A percentile compares a stretch with the other conserved stretches of the same genome.
These are phyloP conservation scores for Zelopaecilomyces penicillatus DNA, from an alignment of 2,329 filamentous ascomycete species.

Conservation along the genomic window DNA sequence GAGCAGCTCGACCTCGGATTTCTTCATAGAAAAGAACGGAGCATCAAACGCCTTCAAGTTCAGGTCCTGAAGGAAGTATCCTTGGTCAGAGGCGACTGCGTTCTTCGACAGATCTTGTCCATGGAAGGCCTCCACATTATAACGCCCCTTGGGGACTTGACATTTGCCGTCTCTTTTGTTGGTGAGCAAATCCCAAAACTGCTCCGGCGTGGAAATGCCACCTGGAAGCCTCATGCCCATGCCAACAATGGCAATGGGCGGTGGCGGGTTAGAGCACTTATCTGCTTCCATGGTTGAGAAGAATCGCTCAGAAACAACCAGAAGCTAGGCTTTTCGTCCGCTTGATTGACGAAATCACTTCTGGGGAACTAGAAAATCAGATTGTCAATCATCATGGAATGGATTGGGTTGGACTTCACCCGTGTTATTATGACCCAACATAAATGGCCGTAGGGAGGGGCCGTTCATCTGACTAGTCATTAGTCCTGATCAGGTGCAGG, in stretches of 20 bases:
- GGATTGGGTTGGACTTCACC: too few species aligned
- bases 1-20: slow-evolving; percentile 18
- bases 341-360: too few species aligned
- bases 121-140: slow-evolving; percentile 15
- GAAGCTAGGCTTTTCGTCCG: too few species aligned
- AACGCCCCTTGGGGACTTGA: slow-evolving; percentile 19
- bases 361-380: too few species aligned
- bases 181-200: slow-evolving; percentile 24
- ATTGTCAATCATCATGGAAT: too few species aligned
- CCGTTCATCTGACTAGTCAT: too few species aligned
- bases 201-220: slow-evolving; percentile 14
- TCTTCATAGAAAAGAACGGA: slow-evolving; percentile 23
- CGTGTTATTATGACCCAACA: too few species aligned
- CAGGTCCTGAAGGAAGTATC: slow-evolving; percentile 18
- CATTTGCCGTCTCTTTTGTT: slow-evolving; percentile 18
- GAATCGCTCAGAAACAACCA: too few species aligned
- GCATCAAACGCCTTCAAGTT: slow-evolving; percentile 21
- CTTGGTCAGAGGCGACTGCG: slow-evolving; percentile 11
- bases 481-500: too few species aligned
- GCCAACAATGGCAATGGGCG: slow-evolving; percentile 25
- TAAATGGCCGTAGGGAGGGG: too few species aligned
- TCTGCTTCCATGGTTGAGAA: too few species aligned
- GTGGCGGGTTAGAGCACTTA: neutral
- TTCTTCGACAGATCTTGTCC: slow-evolving; percentile 9
- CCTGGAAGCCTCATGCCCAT: slow-evolving; percentile 25